Evolutionary conservation across 2,329 filamentous ascomycete species (phyloP).

Genomic region (Sclerotinia minor): DNA sequence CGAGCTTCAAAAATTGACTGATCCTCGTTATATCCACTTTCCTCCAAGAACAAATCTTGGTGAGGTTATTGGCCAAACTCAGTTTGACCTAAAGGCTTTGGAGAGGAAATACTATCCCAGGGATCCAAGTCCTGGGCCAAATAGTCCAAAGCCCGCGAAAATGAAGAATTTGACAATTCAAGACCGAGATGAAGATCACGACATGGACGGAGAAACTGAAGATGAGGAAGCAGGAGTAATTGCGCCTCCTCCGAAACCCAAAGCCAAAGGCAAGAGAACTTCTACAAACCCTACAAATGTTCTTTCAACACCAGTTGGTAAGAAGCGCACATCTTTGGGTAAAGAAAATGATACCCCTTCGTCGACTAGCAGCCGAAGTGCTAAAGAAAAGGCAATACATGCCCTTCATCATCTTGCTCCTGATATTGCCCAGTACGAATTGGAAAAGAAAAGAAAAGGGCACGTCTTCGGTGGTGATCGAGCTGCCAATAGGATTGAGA

Average conservation of each 20-base stretch:
- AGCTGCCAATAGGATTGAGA: constrained; percentile 59
- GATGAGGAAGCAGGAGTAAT: constrained; percentile 33
- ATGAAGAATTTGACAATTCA: constrained; percentile 45
- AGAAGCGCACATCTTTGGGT: constrained; percentile 53
- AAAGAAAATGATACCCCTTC: constrained; percentile 86
- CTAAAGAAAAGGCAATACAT: constrained; percentile 80
- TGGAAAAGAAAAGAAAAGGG: constrained; percentile 79
- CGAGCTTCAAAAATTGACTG: constrained; percentile 69
- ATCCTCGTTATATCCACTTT: constrained; percentile 80
- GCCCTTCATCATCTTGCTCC: constrained; percentile 74
- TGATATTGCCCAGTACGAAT: constrained; percentile 88
- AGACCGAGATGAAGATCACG: constrained; percentile 44
- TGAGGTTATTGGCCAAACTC: constrained; percentile 88
- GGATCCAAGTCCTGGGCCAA: constrained; percentile 45
- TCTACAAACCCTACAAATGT: constrained; percentile 17
- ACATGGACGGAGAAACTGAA: constrained; percentile 21
- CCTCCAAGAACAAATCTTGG: constrained; percentile 86
- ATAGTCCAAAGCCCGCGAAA: constrained; percentile 50
- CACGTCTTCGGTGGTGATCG: constrained; percentile 62
- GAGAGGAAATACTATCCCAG: constrained; percentile 63
- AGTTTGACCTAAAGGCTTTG: constrained; percentile 65
- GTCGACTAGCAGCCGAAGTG: constrained; percentile 75
- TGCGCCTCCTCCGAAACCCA: constrained; percentile 9
- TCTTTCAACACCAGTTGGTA: constrained; percentile 53
- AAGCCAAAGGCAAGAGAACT: constrained; percentile 25